Base-by-base conservation (phyloP, 495 filamentous ascomycete species). In the Xylaria scruposa region DNA sequence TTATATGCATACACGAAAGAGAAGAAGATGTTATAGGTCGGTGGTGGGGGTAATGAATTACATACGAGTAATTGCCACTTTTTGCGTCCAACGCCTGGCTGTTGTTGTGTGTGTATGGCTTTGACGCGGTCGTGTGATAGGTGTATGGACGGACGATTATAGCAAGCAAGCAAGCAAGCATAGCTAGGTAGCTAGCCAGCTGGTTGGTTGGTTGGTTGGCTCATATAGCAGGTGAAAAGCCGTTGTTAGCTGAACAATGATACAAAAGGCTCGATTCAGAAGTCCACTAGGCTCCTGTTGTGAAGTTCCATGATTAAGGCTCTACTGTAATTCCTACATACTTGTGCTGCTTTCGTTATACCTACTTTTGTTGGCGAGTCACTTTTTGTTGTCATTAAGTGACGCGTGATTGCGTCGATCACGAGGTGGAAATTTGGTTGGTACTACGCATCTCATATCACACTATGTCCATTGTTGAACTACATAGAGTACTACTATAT, bases 1-100 rank as follows among this genome's bases (percentile, higher is more conserved):
- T 38, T 70, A 53, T 53, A 51, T 47, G 58, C 19, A 33, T 46
- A 63, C 68, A 62, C 40, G 49, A 67, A 49, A 67, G 21, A 61
- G 7, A 21, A 38, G 36, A 38, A 38, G n/a, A 51, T 53, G 33
- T 70, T 21, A 21, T 58, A 21, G 31, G 21, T n/a, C 6, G 58
- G 46, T 33, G 36, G 38, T 15, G 36, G 33, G 21, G 46, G 56
- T 40, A 53, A 63, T 70, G 58, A 53, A 54, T 63, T 38, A 53
- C 29, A 38, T 38, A 61, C 26, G 46, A 46, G 53, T 46, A 12
- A 61, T 44, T 31, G 51, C 67, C 29, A 60, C 29, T 49, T 40
- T 40, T 31, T 31, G 42, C 38, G 36, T 61, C 36, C 19, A 29
- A 33, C 56, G 2, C 40, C 44, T n/a, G 44, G 5, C 33, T 24